Base-by-base conservation (phyloP, 345 rosid species). In the Syzygium grande region DNA sequence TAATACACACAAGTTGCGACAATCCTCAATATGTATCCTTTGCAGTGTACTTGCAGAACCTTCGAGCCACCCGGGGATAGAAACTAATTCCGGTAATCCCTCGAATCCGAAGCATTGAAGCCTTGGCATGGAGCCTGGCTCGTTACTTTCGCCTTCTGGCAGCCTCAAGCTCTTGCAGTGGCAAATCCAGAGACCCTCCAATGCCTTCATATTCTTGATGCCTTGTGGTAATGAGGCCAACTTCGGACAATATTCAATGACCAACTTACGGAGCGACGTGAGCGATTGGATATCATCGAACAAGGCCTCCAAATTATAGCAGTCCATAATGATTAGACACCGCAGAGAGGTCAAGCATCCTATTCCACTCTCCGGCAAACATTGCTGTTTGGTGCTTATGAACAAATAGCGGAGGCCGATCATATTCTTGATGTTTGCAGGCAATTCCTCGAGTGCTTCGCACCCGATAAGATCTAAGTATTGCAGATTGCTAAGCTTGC, bases 1-100 rank as follows among this genome's bases (percentile, higher is more conserved):
- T 7, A 90, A 56, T 23, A 34, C 52, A 7, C 29, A 25, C 80
- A 92, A 63, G 61, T 84, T 84, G 11, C 41, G 85, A 58, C 90
- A 90, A 12, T 51, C 1, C 14, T 0, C 30, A 10, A 89, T 41
- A 13, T 1, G 1, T 9, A 90, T 19, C 25, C 1, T 13, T 21
- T 87, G 51, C 17, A 90, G 52, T 55, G 88, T 87, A 27, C 68
- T 59, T 5, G 89, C 73, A 59, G 84, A 88, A 12, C 51, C 84
- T 54, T 52, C 52, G 49, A 91, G 79, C 93, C 93, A 89, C 27
- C 59, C 51, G 3, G 92, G 93, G 16, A 90, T 27, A 1, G 43
- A 22, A 15, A 38, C 84, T 51, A 92, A 5, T 19, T 38, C 53
- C 11, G 89, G 90, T 29, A 92, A 21, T 9, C 9, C 43, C 4